phyloP scores from a whole-genome alignment of 1,139 yeast species.

The Taphrina confusa region DNA sequence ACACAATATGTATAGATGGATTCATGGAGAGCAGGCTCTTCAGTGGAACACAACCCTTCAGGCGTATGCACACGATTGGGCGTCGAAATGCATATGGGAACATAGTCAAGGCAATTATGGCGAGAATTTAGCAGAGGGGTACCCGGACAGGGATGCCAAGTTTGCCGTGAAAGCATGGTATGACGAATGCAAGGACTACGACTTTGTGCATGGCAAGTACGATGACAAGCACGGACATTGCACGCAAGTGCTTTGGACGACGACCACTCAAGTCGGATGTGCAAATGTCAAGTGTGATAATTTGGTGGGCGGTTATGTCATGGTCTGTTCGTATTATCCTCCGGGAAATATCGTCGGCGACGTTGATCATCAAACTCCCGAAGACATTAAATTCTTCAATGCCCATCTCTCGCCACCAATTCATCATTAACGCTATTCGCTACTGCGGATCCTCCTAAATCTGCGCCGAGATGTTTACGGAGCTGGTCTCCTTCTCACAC shows the following conservation, averaged over 20 bases:
- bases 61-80: constrained; percentile 8
- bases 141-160: background rate
- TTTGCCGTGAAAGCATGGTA: constrained; percentile 23
- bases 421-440: background rate
- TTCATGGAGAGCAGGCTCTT: constrained; percentile 11
- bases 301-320: background rate
- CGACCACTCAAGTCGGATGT: constrained; percentile 64
- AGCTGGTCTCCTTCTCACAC: too few relatives aligned
- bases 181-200: constrained; percentile 13
- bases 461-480: too few relatives aligned
- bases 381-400: background rate
- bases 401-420: background rate
- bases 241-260: constrained; percentile 73
- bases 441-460: too few relatives aligned
- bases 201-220: constrained; percentile 2
- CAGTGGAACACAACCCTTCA: constrained; percentile 1
- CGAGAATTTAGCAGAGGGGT: constrained; percentile 18
- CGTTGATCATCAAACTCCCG: constrained; percentile 2
- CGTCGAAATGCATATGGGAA: background rate
- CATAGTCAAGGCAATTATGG: constrained; percentile 20
- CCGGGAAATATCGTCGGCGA: constrained; percentile 8
- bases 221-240: constrained; percentile 54
- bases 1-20: constrained; percentile 5
- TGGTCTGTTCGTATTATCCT: constrained; percentile 4
- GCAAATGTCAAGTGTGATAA: constrained; percentile 46